These are phyloP conservation scores for Pogostemon cablin DNA, from an alignment of 257 asterid species.

Conservation along the genomic window DNA sequence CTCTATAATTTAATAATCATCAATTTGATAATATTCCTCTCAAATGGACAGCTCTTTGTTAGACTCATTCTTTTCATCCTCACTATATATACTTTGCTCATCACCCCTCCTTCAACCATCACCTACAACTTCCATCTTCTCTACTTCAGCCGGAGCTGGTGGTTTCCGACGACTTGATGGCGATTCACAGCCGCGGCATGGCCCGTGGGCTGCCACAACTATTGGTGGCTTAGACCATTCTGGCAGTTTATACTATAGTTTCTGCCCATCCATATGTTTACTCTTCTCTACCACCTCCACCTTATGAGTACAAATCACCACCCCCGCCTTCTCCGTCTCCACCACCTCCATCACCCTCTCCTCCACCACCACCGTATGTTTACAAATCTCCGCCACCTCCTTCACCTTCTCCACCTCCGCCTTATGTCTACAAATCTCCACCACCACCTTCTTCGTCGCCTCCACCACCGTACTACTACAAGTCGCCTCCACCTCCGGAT, in stretches of 20 bases:
- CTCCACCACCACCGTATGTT: conserved; percentile 41
- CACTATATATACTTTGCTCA: no score
- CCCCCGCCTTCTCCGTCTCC: conserved; percentile 42
- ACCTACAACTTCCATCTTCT: no score
- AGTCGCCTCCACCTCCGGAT: conserved; percentile 24
- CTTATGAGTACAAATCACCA: conserved; percentile 40
- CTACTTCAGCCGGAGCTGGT: conserved; percentile 20
- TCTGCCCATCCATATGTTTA: conserved; percentile 55
- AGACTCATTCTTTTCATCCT: no score
- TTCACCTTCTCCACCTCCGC: conserved; percentile 30
- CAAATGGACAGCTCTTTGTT: no score
- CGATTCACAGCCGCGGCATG: conserved; percentile 42
- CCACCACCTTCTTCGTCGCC: conserved; percentile 47
- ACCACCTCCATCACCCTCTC: conserved; percentile 44
- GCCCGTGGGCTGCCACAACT: conserved; percentile 47
- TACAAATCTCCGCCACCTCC: conserved; percentile 57
- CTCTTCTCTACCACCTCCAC: conserved; percentile 49
- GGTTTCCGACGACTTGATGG: conserved; percentile 45
- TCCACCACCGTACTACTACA: conserved; percentile 35
- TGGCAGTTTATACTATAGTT: conserved; percentile 45
- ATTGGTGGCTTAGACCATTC: conserved; percentile 54
- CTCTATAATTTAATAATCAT: no score
- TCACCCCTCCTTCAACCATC: no score
- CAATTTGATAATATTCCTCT: no score
- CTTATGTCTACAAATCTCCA: conserved; percentile 37